Evolutionary conservation across 345 rosid genomes (phyloP), one percentile per base, ranked within the genome.

Genomic region (Arabidopsis arenosa): DNA sequence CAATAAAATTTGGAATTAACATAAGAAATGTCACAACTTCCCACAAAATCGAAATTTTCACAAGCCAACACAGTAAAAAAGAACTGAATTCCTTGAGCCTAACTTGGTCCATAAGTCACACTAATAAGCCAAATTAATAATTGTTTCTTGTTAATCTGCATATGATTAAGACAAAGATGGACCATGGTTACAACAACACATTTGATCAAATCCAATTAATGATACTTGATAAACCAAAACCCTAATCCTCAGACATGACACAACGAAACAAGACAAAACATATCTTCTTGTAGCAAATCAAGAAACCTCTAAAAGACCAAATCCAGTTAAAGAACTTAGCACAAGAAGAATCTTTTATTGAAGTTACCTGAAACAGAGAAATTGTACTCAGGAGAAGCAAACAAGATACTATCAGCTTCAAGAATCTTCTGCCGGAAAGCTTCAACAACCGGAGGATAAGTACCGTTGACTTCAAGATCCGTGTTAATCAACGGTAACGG

Each of bases 381-480:
- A 45, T 89, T 93, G 70, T 90, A 89, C 81, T 93, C 96, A 1
- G 94, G 96, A 0, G 88, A 93, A 63, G 96, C 96, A n/a, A 90
- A 90, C n/a, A 93, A 84, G 15, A 83, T 26, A 80, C 89, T 73
- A 47, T 88, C 97, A 26, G 96, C 91, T 18, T 72, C 67, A 10
- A 79, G 83, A 37, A 92, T 86, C 81, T 87, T 85, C 58, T 68
- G 81, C 11, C 94, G 87, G 78, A 92, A 83, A 80, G 83, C 91
- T 72, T 90, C 91, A 43, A 92, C 90, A 0, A 6, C 84, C 0
- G 86, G 80, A 11, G 94, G 96, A 64, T 69, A 88, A 52, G 78
- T 79, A 17, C 92, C 96, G 56, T 79, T 72, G 49, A 72, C 79
- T 69, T 86, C 93, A 32, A 90, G 86, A 78, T 90, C 97, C 0